phyloP scores from a whole-genome alignment of 164 flowering plant genomes.

The Magnolia kwangsiensis region DNA sequence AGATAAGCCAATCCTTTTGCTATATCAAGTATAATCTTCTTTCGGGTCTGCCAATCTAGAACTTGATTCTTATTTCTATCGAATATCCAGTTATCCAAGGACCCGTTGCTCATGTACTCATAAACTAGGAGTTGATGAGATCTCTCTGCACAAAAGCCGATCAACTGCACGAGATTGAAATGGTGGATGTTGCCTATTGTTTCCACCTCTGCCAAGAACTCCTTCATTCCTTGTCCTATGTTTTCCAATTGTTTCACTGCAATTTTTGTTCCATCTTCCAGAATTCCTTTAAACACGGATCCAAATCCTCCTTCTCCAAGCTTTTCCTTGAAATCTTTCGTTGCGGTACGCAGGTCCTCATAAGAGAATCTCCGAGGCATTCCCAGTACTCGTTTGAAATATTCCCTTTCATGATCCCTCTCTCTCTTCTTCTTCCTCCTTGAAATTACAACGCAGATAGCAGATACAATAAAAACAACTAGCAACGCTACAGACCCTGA shows the following conservation, averaged over 20 bases:
- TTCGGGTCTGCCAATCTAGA: slow-evolving; percentile 18
- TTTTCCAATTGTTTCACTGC: slow-evolving; percentile 80
- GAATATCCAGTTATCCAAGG: slow-evolving; percentile 22
- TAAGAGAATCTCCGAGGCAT: not conserved
- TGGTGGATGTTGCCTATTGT: slow-evolving; percentile 24
- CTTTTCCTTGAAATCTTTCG: not conserved
- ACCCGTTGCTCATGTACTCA: slow-evolving; percentile 23
- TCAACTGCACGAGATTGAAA: slow-evolving; percentile 25
- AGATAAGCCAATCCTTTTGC: slow-evolving; percentile 24
- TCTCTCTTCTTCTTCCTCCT: not conserved
- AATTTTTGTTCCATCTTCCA: slow-evolving; percentile 19
- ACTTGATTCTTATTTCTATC: no score
- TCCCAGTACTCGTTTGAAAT: not conserved
- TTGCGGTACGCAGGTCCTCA: not conserved
- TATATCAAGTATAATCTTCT: slow-evolving; percentile 16
- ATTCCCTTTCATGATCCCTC: not conserved
- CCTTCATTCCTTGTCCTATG: slow-evolving; percentile 68
- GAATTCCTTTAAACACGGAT: not conserved
- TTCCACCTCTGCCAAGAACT: slow-evolving; percentile 23
- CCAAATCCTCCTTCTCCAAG: slow-evolving; percentile 4
- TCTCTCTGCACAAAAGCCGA: slow-evolving; percentile 18
- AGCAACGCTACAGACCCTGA: slow-evolving; percentile 3
- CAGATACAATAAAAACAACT: not conserved
- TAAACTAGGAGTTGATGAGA: slow-evolving; percentile 23
- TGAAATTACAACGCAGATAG: not conserved